Conservation (phyloP, 2,329 filamentous ascomycete genomes). For the Dothideomycetidae sp. region DNA sequence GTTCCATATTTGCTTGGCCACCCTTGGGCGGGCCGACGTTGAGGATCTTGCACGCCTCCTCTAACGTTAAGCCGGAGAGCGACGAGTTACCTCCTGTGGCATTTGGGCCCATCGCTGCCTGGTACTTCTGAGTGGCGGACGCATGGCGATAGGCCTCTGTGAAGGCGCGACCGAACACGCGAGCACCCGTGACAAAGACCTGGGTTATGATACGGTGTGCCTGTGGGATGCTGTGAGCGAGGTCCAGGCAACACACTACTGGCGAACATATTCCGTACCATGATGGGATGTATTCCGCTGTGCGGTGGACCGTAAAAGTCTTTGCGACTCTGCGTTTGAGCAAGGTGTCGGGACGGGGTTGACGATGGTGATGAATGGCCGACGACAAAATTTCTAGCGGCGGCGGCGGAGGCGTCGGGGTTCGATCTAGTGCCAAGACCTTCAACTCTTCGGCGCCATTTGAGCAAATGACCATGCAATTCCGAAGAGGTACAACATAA, state of each 20-base stretch:
- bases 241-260: too few species aligned
- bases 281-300: too few species aligned
- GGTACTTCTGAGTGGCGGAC: conserved; percentile 41
- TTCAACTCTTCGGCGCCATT: too few species aligned
- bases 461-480: too few species aligned
- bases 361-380: too few species aligned
- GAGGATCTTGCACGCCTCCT: conserved; percentile 93
- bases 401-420: too few species aligned
- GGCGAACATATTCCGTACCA: too few species aligned
- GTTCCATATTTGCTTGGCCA: conserved; percentile 63
- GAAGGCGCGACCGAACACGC: conserved; percentile 87
- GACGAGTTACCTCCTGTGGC: conserved; percentile 21
- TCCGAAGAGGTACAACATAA: too few species aligned
- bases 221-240: conserved; percentile 33
- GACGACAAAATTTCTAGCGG: not conserved
- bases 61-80: conserved; percentile 67
- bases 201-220: conserved; percentile 90
- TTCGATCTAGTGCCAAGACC: not conserved
- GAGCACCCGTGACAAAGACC: conserved; percentile 77
- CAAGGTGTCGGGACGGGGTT: too few species aligned
- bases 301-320: too few species aligned
- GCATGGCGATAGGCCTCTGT: conserved; percentile 93
- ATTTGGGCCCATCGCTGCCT: conserved; percentile 16
- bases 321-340: too few species aligned
- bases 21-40: conserved; percentile 81